Conservation (phyloP, 805 yeast genomes). For the Zygotorulaspora danielsina region DNA sequence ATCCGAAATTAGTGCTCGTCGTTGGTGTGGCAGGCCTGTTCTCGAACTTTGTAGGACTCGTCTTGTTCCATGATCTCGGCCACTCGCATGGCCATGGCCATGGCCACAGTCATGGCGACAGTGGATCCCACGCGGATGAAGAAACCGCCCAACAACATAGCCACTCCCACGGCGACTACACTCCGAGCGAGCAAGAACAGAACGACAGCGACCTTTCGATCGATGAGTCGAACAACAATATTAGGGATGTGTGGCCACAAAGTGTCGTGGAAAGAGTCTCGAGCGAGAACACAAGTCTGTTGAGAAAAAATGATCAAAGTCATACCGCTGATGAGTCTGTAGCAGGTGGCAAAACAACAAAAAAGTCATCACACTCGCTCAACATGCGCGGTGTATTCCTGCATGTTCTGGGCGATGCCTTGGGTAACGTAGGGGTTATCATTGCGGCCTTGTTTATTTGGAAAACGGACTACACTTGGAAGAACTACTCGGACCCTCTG, state of each 20-base stretch:
- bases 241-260: conserved; percentile 28
- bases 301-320: conserved; percentile 14
- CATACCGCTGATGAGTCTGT: conserved; percentile 3
- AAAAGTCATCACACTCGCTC: conserved; percentile 52
- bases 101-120: conserved; percentile 29
- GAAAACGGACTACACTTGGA: conserved; percentile 90
- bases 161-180: conserved; percentile 22
- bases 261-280: conserved; percentile 24
- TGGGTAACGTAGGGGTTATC: conserved; percentile 93
- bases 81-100: conserved; percentile 49
- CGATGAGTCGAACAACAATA: conserved; percentile 13
- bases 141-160: conserved; percentile 22
- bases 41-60: conserved; percentile 78
- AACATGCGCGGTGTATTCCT: conserved; percentile 97
- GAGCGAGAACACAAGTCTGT: conserved; percentile 39
- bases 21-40: conserved; percentile 82
- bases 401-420: conserved; percentile 93
- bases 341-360: conserved; percentile 5
- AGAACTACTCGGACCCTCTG: conserved; percentile 77
- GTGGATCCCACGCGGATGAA: conserved; percentile 12
- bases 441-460: conserved; percentile 85
- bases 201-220: conserved; percentile 6
- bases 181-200: conserved; percentile 23
- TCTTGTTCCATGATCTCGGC: conserved; percentile 85
- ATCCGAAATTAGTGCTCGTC: conserved; percentile 73